phyloP scores from a whole-genome alignment of 345 rosid species.

The Melaleuca alternifolia region DNA sequence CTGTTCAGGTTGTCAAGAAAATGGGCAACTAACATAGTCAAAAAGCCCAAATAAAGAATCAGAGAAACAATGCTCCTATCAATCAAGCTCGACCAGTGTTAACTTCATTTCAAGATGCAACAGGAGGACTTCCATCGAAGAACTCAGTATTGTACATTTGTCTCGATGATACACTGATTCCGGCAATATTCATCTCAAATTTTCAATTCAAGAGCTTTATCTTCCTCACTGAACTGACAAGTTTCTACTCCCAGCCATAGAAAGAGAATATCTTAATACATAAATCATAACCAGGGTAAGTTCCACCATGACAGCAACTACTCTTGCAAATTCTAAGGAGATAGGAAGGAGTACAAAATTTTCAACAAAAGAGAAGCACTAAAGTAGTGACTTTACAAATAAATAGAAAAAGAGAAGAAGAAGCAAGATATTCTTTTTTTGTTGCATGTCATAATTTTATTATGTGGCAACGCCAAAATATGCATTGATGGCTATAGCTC shows the following conservation, averaged over 20 bases:
- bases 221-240: neutral
- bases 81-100: neutral
- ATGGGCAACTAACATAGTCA: neutral
- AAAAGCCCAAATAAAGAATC: neutral
- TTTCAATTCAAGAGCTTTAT: neutral
- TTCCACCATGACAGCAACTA: neutral
- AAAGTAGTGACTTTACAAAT: neutral
- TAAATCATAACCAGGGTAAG: neutral
- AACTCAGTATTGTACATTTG: neutral
- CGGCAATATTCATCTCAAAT: neutral
- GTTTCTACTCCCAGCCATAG: neutral
- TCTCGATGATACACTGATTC: neutral
- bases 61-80: neutral
- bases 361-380: neutral
- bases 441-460: neutral
- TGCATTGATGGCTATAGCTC: neutral
- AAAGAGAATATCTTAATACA: neutral
- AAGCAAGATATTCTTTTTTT: neutral
- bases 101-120: neutral
- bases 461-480: neutral
- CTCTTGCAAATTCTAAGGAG: neutral
- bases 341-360: neutral
- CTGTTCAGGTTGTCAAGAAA: neutral
- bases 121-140: neutral
- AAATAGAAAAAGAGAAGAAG: neutral